Percentiles rank a stretch among this genome's conserved stretches.
These are phyloP conservation scores for Canariomyces notabilis DNA, from an alignment of 2,329 filamentous ascomycete genomes.

Conservation along the genomic window DNA sequence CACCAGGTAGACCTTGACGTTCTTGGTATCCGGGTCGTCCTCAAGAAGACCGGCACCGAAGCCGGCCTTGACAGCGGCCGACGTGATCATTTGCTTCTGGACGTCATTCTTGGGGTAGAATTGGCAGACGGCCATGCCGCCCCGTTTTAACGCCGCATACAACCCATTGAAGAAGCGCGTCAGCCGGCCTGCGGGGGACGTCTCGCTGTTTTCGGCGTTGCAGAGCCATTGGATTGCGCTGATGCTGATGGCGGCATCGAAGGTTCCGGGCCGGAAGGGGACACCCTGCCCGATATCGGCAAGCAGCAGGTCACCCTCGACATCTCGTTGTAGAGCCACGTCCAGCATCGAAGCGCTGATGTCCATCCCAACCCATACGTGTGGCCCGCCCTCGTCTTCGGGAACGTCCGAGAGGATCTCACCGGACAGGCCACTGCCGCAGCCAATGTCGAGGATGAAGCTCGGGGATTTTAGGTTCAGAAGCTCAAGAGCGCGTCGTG, in stretches of 20 bases:
- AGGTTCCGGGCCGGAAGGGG: conserved; percentile 84
- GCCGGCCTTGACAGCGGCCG: conserved; percentile 84
- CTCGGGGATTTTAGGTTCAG: conserved; percentile 76
- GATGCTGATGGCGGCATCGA: conserved; percentile 93
- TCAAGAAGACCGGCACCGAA: conserved; percentile 94
- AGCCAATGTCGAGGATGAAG: conserved; percentile 92
- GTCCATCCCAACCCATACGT: conserved; percentile 97
- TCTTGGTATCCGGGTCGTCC: conserved; percentile 95
- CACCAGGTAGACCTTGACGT: conserved; percentile 91
- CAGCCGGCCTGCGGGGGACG: conserved; percentile 71
- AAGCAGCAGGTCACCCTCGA: conserved; percentile 88
- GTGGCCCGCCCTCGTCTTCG: conserved; percentile 70
- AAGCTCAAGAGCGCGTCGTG: conserved; percentile 83
- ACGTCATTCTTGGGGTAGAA: conserved; percentile 96
- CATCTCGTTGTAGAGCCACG: conserved; percentile 82
- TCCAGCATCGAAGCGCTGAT: conserved; percentile 96
- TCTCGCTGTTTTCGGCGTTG: conserved; percentile 86
- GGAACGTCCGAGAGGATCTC: conserved; percentile 78
- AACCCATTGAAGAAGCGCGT: conserved; percentile 87
- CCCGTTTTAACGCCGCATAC: conserved; percentile 76
- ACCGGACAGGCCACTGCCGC: conserved; percentile 88
- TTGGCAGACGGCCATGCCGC: conserved; percentile 88
- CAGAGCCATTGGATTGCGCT: conserved; percentile 98
- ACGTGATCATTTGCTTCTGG: conserved; percentile 87
- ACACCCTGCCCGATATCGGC: conserved; percentile 94